These are phyloP conservation scores for Megacollybia marginata DNA, from an alignment of 768 basidiomycete genomes.

Conservation along the genomic window DNA sequence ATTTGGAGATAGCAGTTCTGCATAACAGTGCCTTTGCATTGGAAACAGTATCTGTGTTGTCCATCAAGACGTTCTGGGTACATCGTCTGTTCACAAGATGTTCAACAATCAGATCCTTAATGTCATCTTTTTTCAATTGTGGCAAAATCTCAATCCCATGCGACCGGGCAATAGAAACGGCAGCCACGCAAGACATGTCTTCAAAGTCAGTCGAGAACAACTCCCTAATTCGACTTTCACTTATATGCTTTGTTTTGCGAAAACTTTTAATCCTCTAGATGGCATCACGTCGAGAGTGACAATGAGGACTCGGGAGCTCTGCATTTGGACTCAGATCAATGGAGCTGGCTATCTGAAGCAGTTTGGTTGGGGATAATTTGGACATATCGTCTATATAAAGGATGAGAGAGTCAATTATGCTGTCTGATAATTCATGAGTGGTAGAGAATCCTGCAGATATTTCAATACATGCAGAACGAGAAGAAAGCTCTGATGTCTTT, in stretches of 20 bases:
- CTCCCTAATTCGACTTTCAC: no score
- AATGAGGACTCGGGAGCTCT: no score
- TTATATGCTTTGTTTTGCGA: no score
- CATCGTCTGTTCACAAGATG: background rate
- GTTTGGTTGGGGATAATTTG: background rate
- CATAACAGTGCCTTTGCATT: background rate
- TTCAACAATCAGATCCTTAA: background rate
- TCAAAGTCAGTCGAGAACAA: no score
- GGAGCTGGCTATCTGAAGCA: background rate
- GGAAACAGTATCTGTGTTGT: background rate
- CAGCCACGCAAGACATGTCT: background rate
- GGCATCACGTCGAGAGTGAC: no score
- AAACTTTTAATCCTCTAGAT: no score
- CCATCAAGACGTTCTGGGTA: background rate
- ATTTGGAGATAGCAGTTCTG: background rate
- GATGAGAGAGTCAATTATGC: background rate
- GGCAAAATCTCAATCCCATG: background rate
- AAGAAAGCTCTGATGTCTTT: background rate
- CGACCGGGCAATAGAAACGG: background rate
- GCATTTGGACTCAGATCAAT: background rate
- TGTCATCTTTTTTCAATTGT: background rate
- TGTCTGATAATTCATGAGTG: background rate
- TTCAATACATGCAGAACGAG: background rate
- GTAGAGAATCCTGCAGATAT: background rate
- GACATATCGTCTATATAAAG: background rate